A percentile compares a stretch with the other conserved stretches of the same genome.
These are phyloP conservation scores for Fonsecaea pugnacius DNA, from an alignment of 2,329 filamentous ascomycete species.

Conservation along the genomic window DNA sequence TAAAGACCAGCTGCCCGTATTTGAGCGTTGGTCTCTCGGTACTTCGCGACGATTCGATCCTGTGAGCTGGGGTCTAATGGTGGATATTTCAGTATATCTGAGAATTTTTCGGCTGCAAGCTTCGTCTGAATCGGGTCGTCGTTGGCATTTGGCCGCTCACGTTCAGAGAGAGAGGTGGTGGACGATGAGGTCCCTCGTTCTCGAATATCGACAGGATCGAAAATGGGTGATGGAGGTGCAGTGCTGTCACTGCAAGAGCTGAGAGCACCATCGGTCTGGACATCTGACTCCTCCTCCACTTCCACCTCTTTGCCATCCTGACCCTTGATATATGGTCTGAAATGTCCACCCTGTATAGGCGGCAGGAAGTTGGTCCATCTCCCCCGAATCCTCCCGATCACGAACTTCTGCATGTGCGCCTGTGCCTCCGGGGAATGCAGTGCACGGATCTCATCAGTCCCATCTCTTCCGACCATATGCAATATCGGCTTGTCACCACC, in stretches of 20 bases:
- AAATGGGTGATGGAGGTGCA: constrained; percentile 69
- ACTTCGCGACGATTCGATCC: constrained; percentile 75
- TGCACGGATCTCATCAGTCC: constrained; percentile 88
- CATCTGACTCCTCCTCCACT: constrained; percentile 44
- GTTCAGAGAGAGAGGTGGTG: constrained; percentile 57
- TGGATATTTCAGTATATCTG: constrained; percentile 67
- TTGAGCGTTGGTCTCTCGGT: constrained; percentile 73
- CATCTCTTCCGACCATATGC: constrained; percentile 93
- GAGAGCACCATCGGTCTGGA: constrained; percentile 26
- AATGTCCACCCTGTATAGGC: constrained; percentile 86
- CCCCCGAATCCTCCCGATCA: constrained; percentile 80
- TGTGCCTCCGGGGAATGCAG: constrained; percentile 81
- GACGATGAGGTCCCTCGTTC: constrained; percentile 53
- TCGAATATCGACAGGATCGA: constrained; percentile 59
- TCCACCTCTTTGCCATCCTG: constrained; percentile 47
- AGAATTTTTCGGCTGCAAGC: constrained; percentile 26
- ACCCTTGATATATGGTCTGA: constrained; percentile 48
- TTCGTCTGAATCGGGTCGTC: constrained; percentile 26
- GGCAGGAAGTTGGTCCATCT: constrained; percentile 86
- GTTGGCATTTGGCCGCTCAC: constrained; percentile 34
- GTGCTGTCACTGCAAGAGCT: constrained; percentile 34
- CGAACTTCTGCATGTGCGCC: constrained; percentile 76
- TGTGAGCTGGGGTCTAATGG: constrained; percentile 74
- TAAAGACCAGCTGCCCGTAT: constrained; percentile 78
- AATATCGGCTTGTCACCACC: constrained; percentile 88